Base-by-base conservation (phyloP, 2,329 filamentous ascomycete genomes). In the Cercospora sp. region DNA sequence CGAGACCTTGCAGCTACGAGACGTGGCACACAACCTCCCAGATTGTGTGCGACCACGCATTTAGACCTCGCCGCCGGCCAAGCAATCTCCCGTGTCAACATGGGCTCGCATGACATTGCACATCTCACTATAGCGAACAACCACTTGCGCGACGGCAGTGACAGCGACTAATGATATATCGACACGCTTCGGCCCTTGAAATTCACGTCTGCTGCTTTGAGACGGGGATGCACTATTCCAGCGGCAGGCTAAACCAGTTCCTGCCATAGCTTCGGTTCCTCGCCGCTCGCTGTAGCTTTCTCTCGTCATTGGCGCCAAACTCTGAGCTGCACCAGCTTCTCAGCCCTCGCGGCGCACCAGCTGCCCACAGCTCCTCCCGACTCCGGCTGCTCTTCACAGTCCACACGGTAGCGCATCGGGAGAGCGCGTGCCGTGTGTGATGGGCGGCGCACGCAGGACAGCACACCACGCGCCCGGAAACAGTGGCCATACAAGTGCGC, bases 1-100 rank as follows among this genome's bases (percentile, higher is more conserved):
- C 79, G 78, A 67, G 78, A 79, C 77, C 77, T 79, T 36, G 74
- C 72, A 71, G 80, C 78, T 8, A n/a, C 36, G 36, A 42, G 36
- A 42, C 36, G 36, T 42, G 36, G 36, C 36, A 42, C 36, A 42
- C 36, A 42, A n/a, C 36, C 36, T 42, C 36, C 36, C 36, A 8
- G 36, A 42, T 42, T 16, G 36, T 42, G 36, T 42, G 36, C 36
- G 36, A 42, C 36, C 36, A 42, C 36, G 36, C 36, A 42, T 42
- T 7, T 42, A n/a, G 36, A 42, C 36, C 36, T n/a, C 16, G 36
- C 36, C 36, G 36, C 36, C 36, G 36, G 36, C 33, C 33, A 16
- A 39, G 33, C 33, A 39, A 39, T 39, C 33, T 39, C 33, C 13
- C 33, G 33, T 13, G 33, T 16, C 33, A 39, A 39, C 33, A 39